Conservation (phyloP, 805 yeast genomes). For the Candida lessepsii region DNA sequence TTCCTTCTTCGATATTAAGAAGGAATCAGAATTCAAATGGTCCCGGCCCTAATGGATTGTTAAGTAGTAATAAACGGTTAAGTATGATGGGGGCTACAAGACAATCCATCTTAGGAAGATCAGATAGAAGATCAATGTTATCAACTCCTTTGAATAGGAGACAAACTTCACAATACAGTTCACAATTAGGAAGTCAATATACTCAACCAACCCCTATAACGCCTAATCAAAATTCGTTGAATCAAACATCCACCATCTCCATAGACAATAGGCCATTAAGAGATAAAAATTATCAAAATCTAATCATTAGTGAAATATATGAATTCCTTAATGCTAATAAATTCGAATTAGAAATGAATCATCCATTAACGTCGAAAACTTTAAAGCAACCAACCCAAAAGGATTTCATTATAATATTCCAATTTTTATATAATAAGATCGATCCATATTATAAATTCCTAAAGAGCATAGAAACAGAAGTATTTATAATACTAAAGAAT, state of each 20-base stretch:
- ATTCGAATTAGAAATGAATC: conserved; percentile 75
- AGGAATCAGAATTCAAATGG: background rate
- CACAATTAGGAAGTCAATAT: conserved; percentile 4
- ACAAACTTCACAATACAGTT: conserved; percentile 6
- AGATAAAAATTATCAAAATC: conserved; percentile 64
- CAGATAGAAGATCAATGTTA: conserved; percentile 14
- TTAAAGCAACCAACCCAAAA: conserved; percentile 81
- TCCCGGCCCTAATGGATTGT: background rate
- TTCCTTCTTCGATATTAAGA: conserved; percentile 7
- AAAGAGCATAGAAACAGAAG: conserved; percentile 71
- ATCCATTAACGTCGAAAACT: conserved; percentile 62
- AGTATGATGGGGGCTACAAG: conserved; percentile 15
- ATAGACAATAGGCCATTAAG: conserved; percentile 75
- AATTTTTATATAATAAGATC: conserved; percentile 70
- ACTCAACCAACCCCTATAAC: conserved; percentile 7
- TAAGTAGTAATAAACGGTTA: conserved; percentile 10
- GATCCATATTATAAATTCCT: conserved; percentile 78
- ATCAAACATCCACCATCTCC: conserved; percentile 1
- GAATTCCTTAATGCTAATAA: conserved; percentile 61
- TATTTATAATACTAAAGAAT: conserved; percentile 61
- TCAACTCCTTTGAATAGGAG: conserved; percentile 14
- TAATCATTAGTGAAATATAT: conserved; percentile 64
- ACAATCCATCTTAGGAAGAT: conserved; percentile 5
- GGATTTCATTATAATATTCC: conserved; percentile 75
- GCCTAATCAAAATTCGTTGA: conserved; percentile 1